Evolutionary conservation across 352 stramenopile species (phyloP).

Genomic region (Globisporangium okanoganense): DNA sequence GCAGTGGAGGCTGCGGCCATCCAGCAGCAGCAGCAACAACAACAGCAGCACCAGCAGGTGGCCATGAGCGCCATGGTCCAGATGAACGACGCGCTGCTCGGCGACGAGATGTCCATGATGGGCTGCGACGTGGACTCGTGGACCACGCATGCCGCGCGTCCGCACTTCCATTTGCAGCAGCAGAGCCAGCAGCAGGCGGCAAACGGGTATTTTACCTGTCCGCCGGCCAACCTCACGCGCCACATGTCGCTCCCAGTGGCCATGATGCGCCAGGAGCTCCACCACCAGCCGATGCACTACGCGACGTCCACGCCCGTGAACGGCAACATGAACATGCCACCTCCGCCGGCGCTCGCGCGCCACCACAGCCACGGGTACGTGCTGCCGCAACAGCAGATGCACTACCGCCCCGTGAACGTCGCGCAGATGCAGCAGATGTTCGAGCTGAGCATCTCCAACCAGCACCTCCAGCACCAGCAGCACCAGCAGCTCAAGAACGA

Average conservation of each 20-base stretch:
- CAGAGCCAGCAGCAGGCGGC: conserved; percentile 17
- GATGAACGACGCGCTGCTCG: conserved; percentile 49
- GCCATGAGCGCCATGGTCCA: conserved; percentile 20
- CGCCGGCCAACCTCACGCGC: conserved; percentile 58
- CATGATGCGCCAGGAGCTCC: conserved; percentile 37
- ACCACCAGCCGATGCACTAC: conserved; percentile 21
- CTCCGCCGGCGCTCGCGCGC: conserved; percentile 44
- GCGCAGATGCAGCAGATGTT: conserved; percentile 53
- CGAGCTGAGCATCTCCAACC: conserved; percentile 58
- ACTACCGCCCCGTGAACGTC: conserved; percentile 34
- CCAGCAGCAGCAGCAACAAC: conserved; percentile 15
- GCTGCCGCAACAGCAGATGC: conserved; percentile 32
- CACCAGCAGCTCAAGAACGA: conserved; percentile 27
- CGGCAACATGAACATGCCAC: conserved; percentile 31
- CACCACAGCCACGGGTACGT: conserved; percentile 69
- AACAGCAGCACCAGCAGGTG: conserved; percentile 22
- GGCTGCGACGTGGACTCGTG: conserved; percentile 58
- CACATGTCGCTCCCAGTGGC: conserved; percentile 61
- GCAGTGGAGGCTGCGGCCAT: conserved; percentile 1
- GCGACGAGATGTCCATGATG: conserved; percentile 66
- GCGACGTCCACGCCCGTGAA: conserved; percentile 20
- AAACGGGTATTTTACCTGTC: conserved; percentile 30
- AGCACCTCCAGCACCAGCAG: conserved; percentile 33
- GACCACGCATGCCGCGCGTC: conserved; percentile 26
- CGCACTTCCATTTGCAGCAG: conserved; percentile 27